Evolutionary conservation across 768 basidiomycete genomes (phyloP).

Genomic region (Russula vinacea): DNA sequence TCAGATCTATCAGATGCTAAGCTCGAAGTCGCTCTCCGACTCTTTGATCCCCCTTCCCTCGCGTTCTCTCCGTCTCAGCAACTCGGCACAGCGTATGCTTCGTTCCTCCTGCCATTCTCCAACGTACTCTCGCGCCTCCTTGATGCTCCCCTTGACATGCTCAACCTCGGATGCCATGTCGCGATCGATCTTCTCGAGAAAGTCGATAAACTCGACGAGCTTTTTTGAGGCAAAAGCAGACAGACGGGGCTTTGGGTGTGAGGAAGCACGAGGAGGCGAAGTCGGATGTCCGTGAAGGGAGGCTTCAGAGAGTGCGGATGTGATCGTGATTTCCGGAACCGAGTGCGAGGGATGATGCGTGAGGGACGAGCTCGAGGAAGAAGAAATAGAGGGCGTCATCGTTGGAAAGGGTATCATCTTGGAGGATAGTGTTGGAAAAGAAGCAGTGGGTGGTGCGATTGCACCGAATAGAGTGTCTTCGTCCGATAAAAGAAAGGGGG

Average conservation of each 20-base stretch:
- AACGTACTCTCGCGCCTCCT: slow-evolving; percentile 23
- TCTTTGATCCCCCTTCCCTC: slow-evolving; percentile 20
- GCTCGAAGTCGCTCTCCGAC: slow-evolving; percentile 22
- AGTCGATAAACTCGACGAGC: slow-evolving; percentile 22
- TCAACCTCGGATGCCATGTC: slow-evolving; percentile 27
- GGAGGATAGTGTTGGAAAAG: not conserved
- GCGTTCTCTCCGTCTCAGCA: slow-evolving; percentile 13
- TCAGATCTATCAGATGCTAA: slow-evolving; percentile 12
- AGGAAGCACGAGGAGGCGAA: not conserved
- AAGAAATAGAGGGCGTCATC: not conserved
- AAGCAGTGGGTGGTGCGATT: not conserved
- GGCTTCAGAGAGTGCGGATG: slow-evolving; percentile 16
- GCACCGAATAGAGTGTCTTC: slow-evolving; percentile 7
- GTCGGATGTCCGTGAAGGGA: not conserved
- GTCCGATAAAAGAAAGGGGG: slow-evolving; percentile 25
- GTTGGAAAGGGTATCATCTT: not conserved
- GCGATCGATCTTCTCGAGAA: slow-evolving; percentile 27
- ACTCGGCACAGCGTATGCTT: slow-evolving; percentile 5
- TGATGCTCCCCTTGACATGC: slow-evolving; percentile 28
- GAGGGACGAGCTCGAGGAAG: slow-evolving; percentile 13
- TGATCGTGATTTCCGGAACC: slow-evolving; percentile 27
- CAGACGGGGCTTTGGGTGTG: slow-evolving; percentile 1
- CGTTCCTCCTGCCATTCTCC: slow-evolving; percentile 27
- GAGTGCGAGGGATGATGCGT: slow-evolving; percentile 17
- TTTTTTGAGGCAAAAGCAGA: slow-evolving; percentile 20